A percentile compares a stretch with the other conserved stretches of the same genome.
phyloP scores from a whole-genome alignment of 768 basidiomycete species.

The Pseudohyphozyma bogoriensis region DNA sequence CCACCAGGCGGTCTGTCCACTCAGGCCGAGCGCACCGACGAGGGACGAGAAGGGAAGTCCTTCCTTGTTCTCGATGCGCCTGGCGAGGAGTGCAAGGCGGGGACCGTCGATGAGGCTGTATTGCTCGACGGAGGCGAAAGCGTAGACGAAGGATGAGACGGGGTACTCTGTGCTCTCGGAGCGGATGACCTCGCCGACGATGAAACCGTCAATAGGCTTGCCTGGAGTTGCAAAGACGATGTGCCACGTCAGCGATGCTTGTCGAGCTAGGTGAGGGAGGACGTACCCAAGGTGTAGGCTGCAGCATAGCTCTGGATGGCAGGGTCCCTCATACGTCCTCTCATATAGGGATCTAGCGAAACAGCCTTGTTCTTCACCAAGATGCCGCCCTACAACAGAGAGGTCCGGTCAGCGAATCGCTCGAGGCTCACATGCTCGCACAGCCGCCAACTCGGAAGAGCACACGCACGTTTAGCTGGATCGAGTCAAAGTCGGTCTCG shows the following conservation, averaged over 20 bases:
- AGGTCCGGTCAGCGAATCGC: too few relatives aligned
- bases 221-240: too few relatives aligned
- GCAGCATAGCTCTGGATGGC: slow-evolving; percentile 31
- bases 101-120: slow-evolving; percentile 4
- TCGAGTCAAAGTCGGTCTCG: too few relatives aligned
- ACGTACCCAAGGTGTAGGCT: slow-evolving; percentile 24
- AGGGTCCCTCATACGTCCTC: slow-evolving; percentile 29
- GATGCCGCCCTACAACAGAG: neutral
- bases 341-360: slow-evolving; percentile 36
- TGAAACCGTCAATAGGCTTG: slow-evolving; percentile 25
- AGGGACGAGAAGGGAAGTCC: slow-evolving; percentile 5
- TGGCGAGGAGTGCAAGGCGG: neutral
- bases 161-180: slow-evolving; percentile 26
- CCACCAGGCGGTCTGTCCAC: neutral
- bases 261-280: too few relatives aligned
- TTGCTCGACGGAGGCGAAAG: slow-evolving; percentile 11
- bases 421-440: too few relatives aligned
- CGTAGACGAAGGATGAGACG: slow-evolving; percentile 30
- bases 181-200: slow-evolving; percentile 33
- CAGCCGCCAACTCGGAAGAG: too few relatives aligned
- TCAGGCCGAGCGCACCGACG: slow-evolving; percentile 1
- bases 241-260: too few relatives aligned
- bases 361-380: neutral
- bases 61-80: neutral
- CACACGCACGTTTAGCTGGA: too few relatives aligned